A percentile compares a stretch with the other conserved stretches of the same genome.
Evolutionary conservation across 129 eudicot genomes (phyloP).

Genomic region (Daucus carota): DNA sequence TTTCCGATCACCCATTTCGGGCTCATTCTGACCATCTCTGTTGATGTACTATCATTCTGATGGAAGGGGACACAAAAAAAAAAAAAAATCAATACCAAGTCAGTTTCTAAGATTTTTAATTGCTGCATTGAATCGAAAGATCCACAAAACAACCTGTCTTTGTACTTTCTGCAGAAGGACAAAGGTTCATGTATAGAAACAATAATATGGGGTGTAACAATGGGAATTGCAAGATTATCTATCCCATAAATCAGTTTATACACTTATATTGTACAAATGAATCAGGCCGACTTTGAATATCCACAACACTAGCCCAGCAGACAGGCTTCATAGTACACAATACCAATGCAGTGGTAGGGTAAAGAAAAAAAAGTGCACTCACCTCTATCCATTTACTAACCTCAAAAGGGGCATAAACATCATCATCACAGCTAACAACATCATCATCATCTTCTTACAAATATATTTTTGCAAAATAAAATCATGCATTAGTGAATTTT

Average conservation of each 20-base stretch:
- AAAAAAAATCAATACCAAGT: not conserved
- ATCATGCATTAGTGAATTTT: constrained; percentile 4
- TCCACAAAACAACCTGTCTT: not conserved
- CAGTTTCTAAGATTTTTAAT: not conserved
- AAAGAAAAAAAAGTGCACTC: constrained; percentile 9
- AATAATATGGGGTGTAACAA: not conserved
- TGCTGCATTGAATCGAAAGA: not conserved
- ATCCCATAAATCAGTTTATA: not conserved
- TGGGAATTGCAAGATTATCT: not conserved
- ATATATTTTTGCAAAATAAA: not conserved
- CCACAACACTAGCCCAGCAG: not conserved
- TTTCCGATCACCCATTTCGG: constrained; percentile 50
- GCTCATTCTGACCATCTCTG: constrained; percentile 18
- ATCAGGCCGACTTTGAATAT: not conserved
- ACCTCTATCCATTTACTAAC: constrained; percentile 31
- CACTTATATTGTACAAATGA: not conserved
- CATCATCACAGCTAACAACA: constrained; percentile 29
- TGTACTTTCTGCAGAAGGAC: not conserved
- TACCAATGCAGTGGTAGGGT: not conserved
- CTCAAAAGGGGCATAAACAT: constrained; percentile 21
- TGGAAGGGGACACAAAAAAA: not conserved
- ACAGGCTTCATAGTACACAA: not conserved
- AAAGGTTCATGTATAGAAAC: not conserved
- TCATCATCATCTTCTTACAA: constrained; percentile 24
- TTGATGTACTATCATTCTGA: constrained; percentile 24